Conservation (phyloP, 1,284 basidiomycete genomes). For the Hymenochaete sp. region DNA sequence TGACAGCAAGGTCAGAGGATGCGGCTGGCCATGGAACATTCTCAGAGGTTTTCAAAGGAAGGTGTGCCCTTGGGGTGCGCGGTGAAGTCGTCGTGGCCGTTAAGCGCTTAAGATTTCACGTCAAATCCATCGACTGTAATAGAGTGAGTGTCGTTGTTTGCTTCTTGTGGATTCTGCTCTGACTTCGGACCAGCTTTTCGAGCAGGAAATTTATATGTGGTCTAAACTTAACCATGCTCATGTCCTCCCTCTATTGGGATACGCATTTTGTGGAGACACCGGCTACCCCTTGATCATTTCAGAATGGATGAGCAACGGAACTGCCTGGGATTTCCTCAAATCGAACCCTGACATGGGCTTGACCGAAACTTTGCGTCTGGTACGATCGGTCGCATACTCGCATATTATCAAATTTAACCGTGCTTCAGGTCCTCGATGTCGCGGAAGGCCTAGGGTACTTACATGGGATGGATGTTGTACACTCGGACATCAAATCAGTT, state of each 20-base stretch:
- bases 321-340: background rate
- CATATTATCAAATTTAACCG: background rate
- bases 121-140: background rate
- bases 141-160: constrained; percentile 4
- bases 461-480: constrained; percentile 7
- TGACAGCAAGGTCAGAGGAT: too few relatives aligned
- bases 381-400: background rate
- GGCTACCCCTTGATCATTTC: constrained; percentile 12
- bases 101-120: constrained; percentile 8
- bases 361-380: background rate
- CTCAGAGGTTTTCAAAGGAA: constrained; percentile 4
- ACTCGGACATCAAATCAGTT: constrained; percentile 15
- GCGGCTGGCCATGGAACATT: constrained; percentile 4
- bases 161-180: background rate
- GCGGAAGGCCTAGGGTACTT: constrained; percentile 7
- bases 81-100: background rate
- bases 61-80: background rate
- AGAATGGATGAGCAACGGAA: constrained; percentile 16
- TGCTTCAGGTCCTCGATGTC: constrained; percentile 4
- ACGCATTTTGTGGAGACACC: constrained; percentile 8
- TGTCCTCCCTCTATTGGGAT: constrained; percentile 15
- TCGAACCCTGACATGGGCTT: background rate
- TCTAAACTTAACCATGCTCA: constrained; percentile 13
- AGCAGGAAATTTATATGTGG: constrained; percentile 13
- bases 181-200: constrained; percentile 5